Base-by-base conservation (phyloP, 331 rosid genomes). In the Erythrophleum ivorense region DNA sequence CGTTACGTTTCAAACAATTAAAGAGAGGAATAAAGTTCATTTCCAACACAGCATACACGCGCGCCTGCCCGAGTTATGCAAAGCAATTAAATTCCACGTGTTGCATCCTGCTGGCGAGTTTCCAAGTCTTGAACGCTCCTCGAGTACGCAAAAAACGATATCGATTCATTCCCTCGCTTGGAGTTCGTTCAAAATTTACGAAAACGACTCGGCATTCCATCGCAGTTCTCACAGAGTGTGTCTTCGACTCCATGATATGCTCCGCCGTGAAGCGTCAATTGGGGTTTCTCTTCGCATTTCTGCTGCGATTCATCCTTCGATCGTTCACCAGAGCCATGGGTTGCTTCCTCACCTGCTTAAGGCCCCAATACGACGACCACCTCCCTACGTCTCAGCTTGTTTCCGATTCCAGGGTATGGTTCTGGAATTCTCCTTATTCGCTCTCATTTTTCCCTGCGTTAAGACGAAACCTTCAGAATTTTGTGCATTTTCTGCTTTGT, bases 341-440 rank as follows among this genome's bases (percentile, higher is more conserved):
- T 24, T 91, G 98, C 87, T 92, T 90, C 86, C 85, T 95, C 75
- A 85, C 87, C 78, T 93, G 99, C 86, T 93, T 95, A 80, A 72
- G 92, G 24, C 74, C 15, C 76, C 86, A 87, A 65, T 88, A 95
- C 33, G 87, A 85, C 53, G 87, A 83, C 55, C 79, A 6, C 59
- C 91, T 82, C 59, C 85, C 79, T 43, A 75, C 86, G 3, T 31
- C 88, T 34, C 64, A 16, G 18, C 68, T 48, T 12, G 52, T 48
- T 48, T 10, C 87, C 19, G 8, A 65, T 7, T 65, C 48, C 6
- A 5, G 49, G 49, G 71, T 65, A 65, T 16, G 46, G 1, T 36
- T 34, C n/a, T 15, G 19, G 21, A 66, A 3, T 66, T 38, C 71
- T n/a, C 49, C 29, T 66, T 7, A n/a, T n/a, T n/a, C n/a, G n/a